These are phyloP conservation scores for Cladorrhinum sp. DNA, from an alignment of 2,329 filamentous ascomycete genomes.

Conservation along the genomic window DNA sequence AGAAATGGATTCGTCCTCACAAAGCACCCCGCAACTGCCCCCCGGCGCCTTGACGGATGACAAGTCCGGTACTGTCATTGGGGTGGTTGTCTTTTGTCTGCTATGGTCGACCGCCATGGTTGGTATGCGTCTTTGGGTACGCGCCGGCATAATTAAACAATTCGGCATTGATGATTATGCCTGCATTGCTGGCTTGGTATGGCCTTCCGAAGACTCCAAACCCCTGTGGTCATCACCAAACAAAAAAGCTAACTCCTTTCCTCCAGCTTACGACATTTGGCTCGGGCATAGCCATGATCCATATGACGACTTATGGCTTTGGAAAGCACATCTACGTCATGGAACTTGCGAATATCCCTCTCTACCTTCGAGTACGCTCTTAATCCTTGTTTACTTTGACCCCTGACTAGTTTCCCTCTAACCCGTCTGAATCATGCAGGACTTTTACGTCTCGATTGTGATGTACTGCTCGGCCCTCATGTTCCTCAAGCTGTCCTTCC, in stretches of 20 bases:
- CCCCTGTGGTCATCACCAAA: background rate
- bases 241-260: background rate
- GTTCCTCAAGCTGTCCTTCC: slow-evolving; percentile 36
- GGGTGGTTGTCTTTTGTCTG: slow-evolving; percentile 18
- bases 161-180: slow-evolving; percentile 22
- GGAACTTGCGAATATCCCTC: slow-evolving; percentile 9
- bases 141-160: slow-evolving; percentile 20
- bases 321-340: slow-evolving; percentile 21
- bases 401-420: background rate
- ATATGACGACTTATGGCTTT: slow-evolving; percentile 23
- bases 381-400: too few relatives aligned
- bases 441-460: slow-evolving; percentile 36
- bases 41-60: slow-evolving; percentile 20
- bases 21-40: slow-evolving; percentile 17
- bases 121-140: slow-evolving; percentile 20
- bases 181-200: slow-evolving; percentile 17
- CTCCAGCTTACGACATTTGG: slow-evolving; percentile 16
- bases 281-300: slow-evolving; percentile 18
- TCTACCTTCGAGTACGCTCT: slow-evolving; percentile 16
- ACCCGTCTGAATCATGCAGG: slow-evolving; percentile 24
- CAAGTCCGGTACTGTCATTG: slow-evolving; percentile 16
- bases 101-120: slow-evolving; percentile 21
- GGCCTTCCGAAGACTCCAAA: too few relatives aligned
- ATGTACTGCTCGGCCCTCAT: slow-evolving; percentile 35
- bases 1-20: background rate